Conservation (phyloP, 495 filamentous ascomycete genomes). For the Penicillium egyptiacum region DNA sequence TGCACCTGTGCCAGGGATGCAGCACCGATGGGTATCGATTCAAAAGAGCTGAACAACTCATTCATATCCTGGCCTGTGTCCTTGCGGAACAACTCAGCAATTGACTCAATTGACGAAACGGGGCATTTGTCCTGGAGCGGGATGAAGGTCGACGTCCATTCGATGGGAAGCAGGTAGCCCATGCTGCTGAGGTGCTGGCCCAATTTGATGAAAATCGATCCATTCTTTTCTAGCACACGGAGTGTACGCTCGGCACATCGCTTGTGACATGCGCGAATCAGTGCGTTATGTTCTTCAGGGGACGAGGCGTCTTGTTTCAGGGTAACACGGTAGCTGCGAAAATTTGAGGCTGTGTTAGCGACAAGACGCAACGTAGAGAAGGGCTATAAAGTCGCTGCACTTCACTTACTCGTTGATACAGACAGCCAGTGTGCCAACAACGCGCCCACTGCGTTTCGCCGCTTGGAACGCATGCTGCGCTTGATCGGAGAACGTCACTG, state of each 20-base stretch:
- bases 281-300: constrained; percentile 57
- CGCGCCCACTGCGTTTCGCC: constrained; percentile 73
- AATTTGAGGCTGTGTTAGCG: constrained; percentile 2
- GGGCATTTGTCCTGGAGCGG: constrained; percentile 96
- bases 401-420: constrained; percentile 85
- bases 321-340: constrained; percentile 73
- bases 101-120: constrained; percentile 85
- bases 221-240: constrained; percentile 85
- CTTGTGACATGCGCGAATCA: constrained; percentile 85
- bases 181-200: constrained; percentile 96
- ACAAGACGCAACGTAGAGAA: not conserved
- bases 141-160: constrained; percentile 97
- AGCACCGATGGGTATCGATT: constrained; percentile 77
- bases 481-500: constrained; percentile 68
- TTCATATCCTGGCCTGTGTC: constrained; percentile 81
- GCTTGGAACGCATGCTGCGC: constrained; percentile 71
- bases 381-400: not conserved
- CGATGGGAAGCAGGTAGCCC: constrained; percentile 88
- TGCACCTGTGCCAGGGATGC: constrained; percentile 96
- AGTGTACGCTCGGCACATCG: constrained; percentile 89
- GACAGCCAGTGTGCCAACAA: constrained; percentile 70
- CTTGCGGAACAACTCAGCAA: constrained; percentile 76
- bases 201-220: constrained; percentile 97
- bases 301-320: constrained; percentile 63
- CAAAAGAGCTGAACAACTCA: constrained; percentile 84